Percentiles rank a stretch among this genome's conserved stretches.
These are phyloP conservation scores for Suhomyces ambrosiae DNA, from an alignment of 1,139 yeast genomes.

Conservation along the genomic window DNA sequence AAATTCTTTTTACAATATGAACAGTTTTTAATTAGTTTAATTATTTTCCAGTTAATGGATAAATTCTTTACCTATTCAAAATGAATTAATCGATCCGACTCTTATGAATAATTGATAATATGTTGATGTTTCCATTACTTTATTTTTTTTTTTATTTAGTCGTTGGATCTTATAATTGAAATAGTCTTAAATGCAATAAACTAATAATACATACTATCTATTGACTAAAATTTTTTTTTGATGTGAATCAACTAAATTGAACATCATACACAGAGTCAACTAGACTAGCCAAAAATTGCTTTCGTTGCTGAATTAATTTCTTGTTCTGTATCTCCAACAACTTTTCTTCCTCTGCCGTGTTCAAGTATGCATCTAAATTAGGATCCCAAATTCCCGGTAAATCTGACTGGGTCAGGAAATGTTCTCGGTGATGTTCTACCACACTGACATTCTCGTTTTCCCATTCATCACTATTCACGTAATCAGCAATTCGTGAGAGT, in stretches of 20 bases:
- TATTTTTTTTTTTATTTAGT: too few relatives aligned
- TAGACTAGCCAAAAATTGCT: constrained; percentile 21
- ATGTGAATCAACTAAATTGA: background rate
- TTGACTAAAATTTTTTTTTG: too few relatives aligned
- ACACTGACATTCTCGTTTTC: constrained; percentile 2
- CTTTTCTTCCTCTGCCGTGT: constrained; percentile 18
- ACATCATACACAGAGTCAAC: constrained; percentile 3
- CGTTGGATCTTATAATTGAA: too few relatives aligned
- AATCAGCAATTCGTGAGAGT: constrained; percentile 11
- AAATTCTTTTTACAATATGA: too few relatives aligned
- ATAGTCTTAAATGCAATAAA: too few relatives aligned
- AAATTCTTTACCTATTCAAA: too few relatives aligned
- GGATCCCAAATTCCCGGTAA: constrained; percentile 27
- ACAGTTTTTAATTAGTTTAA: too few relatives aligned
- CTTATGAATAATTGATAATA: too few relatives aligned
- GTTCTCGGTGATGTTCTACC: constrained; percentile 5
- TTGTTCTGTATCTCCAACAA: constrained; percentile 25
- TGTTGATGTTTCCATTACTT: too few relatives aligned
- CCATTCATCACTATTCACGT: constrained; percentile 9
- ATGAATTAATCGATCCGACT: too few relatives aligned
- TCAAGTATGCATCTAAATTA: constrained; percentile 25
- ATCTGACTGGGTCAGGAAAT: constrained; percentile 6
- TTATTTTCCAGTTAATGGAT: too few relatives aligned
- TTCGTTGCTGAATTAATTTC: constrained; percentile 24
- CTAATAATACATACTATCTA: too few relatives aligned